These are phyloP conservation scores for Hibiscus tridactylites DNA, from an alignment of 345 rosid genomes.

Conservation along the genomic window DNA sequence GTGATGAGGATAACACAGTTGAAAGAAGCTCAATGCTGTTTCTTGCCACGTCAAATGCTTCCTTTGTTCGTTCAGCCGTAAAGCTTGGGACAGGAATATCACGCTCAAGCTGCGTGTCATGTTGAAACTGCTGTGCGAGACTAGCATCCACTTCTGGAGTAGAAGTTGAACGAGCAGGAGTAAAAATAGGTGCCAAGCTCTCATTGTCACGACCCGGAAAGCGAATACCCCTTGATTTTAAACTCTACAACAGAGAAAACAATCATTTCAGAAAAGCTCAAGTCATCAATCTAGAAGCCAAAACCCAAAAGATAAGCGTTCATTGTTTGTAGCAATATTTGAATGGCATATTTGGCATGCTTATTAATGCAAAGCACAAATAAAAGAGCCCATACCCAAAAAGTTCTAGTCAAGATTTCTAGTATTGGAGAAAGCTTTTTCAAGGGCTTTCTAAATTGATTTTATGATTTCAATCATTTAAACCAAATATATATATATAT, in stretches of 20 bases:
- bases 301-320: background rate
- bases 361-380: background rate
- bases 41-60: conserved; percentile 88
- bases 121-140: conserved; percentile 37
- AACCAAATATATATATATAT: background rate
- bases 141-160: conserved; percentile 45
- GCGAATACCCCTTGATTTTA: conserved; percentile 82
- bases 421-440: background rate
- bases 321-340: background rate
- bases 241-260: conserved; percentile 36
- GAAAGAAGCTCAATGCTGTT: conserved; percentile 81
- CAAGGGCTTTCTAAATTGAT: background rate
- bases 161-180: conserved; percentile 73
- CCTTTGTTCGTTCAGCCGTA: conserved; percentile 80
- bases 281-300: background rate
- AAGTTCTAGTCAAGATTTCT: background rate
- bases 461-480: background rate
- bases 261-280: conserved; percentile 2
- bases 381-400: background rate
- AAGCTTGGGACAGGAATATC: conserved; percentile 51
- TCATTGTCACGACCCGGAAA: conserved; percentile 96
- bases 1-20: conserved; percentile 73
- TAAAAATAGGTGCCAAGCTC: conserved; percentile 91
- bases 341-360: background rate
- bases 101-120: conserved; percentile 30